phyloP scores from a whole-genome alignment of 2,329 filamentous ascomycete genomes.

The Incumbomyces lentus region DNA sequence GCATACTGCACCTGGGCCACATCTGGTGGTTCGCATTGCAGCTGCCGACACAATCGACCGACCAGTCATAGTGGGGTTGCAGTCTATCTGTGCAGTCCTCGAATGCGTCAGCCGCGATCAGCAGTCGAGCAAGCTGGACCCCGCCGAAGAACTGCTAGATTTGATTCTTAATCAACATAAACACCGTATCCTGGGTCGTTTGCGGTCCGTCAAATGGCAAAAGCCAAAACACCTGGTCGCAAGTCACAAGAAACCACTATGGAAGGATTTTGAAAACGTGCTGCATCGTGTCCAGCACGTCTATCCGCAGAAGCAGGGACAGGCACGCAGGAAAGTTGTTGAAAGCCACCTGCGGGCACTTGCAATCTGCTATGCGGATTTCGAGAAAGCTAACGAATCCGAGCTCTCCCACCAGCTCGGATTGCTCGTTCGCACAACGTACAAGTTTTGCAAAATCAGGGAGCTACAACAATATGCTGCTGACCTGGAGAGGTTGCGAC shows the following conservation, averaged over 20 bases:
- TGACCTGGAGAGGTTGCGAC: constrained; percentile 3
- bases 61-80: neutral
- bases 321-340: neutral
- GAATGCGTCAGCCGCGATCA: neutral
- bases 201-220: constrained; percentile 14
- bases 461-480: constrained; percentile 4
- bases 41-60: constrained; percentile 8
- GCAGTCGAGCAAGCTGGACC: neutral
- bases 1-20: neutral
- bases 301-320: constrained; percentile 9
- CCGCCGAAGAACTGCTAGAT: neutral
- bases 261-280: constrained; percentile 12
- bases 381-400: constrained; percentile 5
- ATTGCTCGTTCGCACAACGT: constrained; percentile 6
- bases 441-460: constrained; percentile 7
- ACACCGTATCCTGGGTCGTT: constrained; percentile 4
- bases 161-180: constrained; percentile 2
- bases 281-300: constrained; percentile 11
- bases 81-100: neutral
- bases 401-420: neutral
- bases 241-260: constrained; percentile 14
- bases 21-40: constrained; percentile 10
- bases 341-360: constrained; percentile 6
- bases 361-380: constrained; percentile 7
- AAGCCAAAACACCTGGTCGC: constrained; percentile 12